Evolutionary conservation across 371 early-diverging fungal genomes (phyloP), one percentile per base, ranked within the genome.

Genomic region (Batkoa obscura): DNA sequence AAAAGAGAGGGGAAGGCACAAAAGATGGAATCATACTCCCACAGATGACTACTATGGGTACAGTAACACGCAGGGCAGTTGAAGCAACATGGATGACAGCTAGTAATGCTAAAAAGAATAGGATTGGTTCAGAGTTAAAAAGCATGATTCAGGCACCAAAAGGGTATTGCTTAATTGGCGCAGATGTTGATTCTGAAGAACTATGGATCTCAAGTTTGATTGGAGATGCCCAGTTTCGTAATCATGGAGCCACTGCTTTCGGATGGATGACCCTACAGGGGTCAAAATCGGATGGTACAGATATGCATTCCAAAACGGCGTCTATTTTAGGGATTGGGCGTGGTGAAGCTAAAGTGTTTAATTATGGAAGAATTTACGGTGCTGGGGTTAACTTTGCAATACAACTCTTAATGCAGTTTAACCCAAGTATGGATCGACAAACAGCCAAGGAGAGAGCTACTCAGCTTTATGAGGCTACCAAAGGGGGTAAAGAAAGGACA

Each of bases 251-350:
- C 0, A 88, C 94, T 0, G 91, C 96, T 0, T 66, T 97, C 13
- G 94, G 98, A 0, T 97, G 91, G 84, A 94, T 95, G 96, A 93
- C 92, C 1, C 63, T 97, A 51, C 92, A 95, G 67, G 98, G 98
- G 0, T 79, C 82, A 0, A 97, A 95, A 67, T 60, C 80, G 0
- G 82, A 78, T 15, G 86, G 84, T 1, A 93, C 95, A 0, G 98
- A 97, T 72, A 59, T 94, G 59, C 98, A 97, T 61, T 91, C 94
- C 1, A 82, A 79, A 53, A 91, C 98, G 0, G 98, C 92, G 0
- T 64, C 64, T 33, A 90, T 97, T 56, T 58, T 94, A 51, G 87
- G 86, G 3, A 90, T 94, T 61, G 76, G 75, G 51, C 75, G 98
- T 35, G 87, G 90, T 60, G 73, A 83, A 49, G 93, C 98, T 59